Percentiles rank a stretch among this genome's conserved stretches.
These are phyloP conservation scores for Conticribra weissflogii DNA, from an alignment of 108 stramenopile species.

Conservation along the genomic window DNA sequence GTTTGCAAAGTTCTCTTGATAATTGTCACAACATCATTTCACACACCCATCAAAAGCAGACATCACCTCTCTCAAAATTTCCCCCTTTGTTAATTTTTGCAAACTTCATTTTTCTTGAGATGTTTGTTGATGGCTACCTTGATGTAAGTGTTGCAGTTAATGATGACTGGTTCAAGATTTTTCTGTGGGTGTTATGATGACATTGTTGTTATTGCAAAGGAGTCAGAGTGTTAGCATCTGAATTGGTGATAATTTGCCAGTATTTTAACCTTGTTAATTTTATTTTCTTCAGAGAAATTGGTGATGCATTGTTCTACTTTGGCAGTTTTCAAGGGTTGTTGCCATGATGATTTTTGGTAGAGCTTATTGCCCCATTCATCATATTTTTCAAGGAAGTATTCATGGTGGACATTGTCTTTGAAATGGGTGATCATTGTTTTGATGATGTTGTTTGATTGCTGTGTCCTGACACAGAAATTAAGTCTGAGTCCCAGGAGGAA, in stretches of 20 bases:
- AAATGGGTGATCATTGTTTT: neutral
- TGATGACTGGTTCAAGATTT: neutral
- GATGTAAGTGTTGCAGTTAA: neutral
- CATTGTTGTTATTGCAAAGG: neutral
- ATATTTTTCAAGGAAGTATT: neutral
- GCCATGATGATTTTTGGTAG: neutral
- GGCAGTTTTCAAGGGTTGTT: neutral
- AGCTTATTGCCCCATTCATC: neutral
- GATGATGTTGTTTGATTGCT: neutral
- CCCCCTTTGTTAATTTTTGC: neutral
- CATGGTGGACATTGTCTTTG: neutral
- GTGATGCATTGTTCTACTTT: neutral
- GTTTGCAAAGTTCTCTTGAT: neutral
- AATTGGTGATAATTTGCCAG: neutral
- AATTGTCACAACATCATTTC: no score
- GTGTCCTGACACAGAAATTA: neutral
- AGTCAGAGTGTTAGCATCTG: neutral
- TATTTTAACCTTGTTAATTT: neutral
- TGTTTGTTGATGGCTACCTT: neutral
- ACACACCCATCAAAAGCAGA: no score
- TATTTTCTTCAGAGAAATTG: no score
- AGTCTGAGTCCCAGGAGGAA: neutral
- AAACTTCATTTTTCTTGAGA: neutral
- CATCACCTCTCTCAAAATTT: no score
- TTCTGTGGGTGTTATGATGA: neutral